Percentiles rank a stretch among this genome's conserved stretches.
Evolutionary conservation across 2,329 filamentous ascomycete species (phyloP).

Genomic region (Botrytis cinerea): DNA sequence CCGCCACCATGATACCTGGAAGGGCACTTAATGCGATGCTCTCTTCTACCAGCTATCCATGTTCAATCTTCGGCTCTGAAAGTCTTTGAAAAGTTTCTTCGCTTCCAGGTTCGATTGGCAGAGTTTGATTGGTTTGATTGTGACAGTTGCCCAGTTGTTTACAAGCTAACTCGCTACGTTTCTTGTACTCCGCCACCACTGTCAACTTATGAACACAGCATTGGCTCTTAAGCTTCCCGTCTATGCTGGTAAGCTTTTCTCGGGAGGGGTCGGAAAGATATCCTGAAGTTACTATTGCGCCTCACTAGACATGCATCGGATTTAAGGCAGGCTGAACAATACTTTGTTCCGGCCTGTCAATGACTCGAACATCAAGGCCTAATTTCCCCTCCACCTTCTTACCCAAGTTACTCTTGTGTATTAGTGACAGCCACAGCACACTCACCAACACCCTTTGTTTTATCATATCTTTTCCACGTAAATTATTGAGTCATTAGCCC

Average conservation of each 20-base stretch:
- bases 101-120: background rate
- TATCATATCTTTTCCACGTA: background rate
- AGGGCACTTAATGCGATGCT: background rate
- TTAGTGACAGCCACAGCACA: background rate
- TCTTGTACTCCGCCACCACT: background rate
- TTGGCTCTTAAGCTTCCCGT: background rate
- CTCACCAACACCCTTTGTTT: background rate
- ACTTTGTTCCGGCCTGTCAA: background rate
- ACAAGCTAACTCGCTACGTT: background rate
- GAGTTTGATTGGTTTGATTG: background rate
- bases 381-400: background rate
- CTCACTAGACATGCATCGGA: background rate
- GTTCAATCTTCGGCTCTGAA: background rate
- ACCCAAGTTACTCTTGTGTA: background rate
- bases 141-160: background rate
- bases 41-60: background rate
- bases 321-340: background rate
- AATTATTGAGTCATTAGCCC: background rate
- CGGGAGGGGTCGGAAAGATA: background rate
- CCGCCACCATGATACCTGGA: background rate
- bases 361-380: background rate
- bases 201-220: background rate
- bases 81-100: background rate
- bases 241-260: background rate
- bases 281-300: background rate